Evolutionary conservation across 495 filamentous ascomycete species (phyloP).

Genomic region (Pseudomonodictys pantanalensis): DNA sequence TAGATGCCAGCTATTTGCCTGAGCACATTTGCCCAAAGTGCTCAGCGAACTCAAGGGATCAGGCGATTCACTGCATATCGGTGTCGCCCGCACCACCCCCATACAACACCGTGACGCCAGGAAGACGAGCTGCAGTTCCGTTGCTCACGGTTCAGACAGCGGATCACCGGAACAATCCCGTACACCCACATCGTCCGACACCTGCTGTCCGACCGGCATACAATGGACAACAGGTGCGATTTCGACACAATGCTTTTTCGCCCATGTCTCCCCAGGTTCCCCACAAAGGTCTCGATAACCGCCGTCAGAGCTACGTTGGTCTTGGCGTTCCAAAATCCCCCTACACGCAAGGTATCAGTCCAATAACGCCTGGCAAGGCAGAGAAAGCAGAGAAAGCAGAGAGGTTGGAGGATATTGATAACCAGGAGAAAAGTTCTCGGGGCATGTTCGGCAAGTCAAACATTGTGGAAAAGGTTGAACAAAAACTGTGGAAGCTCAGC

Average conservation of each 20-base stretch:
- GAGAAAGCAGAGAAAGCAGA: not conserved
- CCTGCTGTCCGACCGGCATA: not conserved
- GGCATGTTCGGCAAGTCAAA: not conserved
- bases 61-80: slow-evolving; percentile 13
- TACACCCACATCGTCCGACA: not conserved
- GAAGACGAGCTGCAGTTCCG: not conserved
- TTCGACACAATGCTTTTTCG: slow-evolving; percentile 13
- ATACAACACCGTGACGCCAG: slow-evolving; percentile 1
- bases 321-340: slow-evolving; percentile 6
- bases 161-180: not conserved
- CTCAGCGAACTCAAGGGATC: slow-evolving; percentile 8
- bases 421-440: not conserved
- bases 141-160: slow-evolving; percentile 5
- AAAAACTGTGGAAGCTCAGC: not conserved
- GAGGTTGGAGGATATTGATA: not conserved
- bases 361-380: slow-evolving; percentile 7
- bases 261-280: slow-evolving; percentile 3
- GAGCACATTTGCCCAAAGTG: slow-evolving; percentile 6
- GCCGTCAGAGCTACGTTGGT: slow-evolving; percentile 1
- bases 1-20: not conserved
- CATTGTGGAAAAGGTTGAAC: not conserved
- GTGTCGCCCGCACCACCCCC: slow-evolving; percentile 8
- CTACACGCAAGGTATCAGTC: slow-evolving; percentile 1
- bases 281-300: not conserved
- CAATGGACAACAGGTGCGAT: slow-evolving; percentile 3